A percentile compares a stretch with the other conserved stretches of the same genome.
Conservation (phyloP, 306 rosid species). For the Gastrolobium bilobum region DNA sequence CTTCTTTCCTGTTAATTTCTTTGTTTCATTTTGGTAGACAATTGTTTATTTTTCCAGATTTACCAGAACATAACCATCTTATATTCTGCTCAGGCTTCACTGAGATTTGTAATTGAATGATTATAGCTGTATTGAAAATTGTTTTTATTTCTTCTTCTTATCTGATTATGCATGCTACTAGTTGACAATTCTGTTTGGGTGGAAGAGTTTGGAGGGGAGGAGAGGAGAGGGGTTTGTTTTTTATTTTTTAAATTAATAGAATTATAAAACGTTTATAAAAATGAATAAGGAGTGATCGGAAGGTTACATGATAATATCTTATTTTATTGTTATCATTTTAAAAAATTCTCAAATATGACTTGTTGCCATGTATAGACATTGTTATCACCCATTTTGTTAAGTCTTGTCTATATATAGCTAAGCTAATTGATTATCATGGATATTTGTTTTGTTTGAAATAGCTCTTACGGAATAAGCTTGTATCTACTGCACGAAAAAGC, state of each 20-base stretch:
- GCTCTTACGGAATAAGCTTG: slow-evolving; percentile 88
- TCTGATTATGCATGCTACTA: slow-evolving; percentile 25
- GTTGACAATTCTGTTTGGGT: background rate
- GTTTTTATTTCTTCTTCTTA: background rate
- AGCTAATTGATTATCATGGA: slow-evolving; percentile 23
- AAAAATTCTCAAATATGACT: slow-evolving; percentile 3
- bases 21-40: background rate
- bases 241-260: background rate
- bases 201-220: background rate
- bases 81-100: slow-evolving; percentile 5
- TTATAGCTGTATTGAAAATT: background rate
- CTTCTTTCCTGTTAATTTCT: background rate
- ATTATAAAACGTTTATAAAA: background rate
- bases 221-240: background rate
- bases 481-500: slow-evolving; percentile 77
- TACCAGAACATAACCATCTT: slow-evolving; percentile 8
- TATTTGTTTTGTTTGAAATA: slow-evolving; percentile 56
- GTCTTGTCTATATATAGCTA: slow-evolving; percentile 4
- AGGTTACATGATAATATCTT: background rate
- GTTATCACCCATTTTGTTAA: slow-evolving; percentile 15
- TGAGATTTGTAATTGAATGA: slow-evolving; percentile 21
- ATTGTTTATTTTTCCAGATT: slow-evolving; percentile 2
- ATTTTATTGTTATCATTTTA: background rate
- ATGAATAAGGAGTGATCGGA: background rate
- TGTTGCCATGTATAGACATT: background rate